A percentile compares a stretch with the other conserved stretches of the same genome.
phyloP scores from a whole-genome alignment of 371 early-diverging fungal genomes.

The Mortierella sp. region DNA sequence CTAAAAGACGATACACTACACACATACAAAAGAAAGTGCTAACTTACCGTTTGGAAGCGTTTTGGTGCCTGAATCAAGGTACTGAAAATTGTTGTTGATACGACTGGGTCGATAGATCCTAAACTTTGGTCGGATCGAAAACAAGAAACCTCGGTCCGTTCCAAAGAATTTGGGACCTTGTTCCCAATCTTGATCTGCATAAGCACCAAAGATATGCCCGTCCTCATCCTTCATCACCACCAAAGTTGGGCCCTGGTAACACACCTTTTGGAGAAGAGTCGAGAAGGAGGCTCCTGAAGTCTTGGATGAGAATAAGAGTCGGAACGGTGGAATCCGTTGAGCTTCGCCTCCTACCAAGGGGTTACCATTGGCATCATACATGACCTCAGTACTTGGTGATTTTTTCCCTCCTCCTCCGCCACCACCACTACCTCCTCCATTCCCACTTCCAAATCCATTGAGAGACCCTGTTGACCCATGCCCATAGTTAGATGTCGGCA shows the following conservation, averaged over 20 bases:
- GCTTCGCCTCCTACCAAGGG: neutral
- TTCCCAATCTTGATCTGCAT: conserved; percentile 69
- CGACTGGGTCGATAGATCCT: conserved; percentile 60
- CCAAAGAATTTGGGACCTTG: conserved; percentile 81
- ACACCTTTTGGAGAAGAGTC: conserved; percentile 54
- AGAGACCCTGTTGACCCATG: conserved; percentile 11
- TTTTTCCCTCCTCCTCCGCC: conserved; percentile 11
- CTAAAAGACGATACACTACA: neutral
- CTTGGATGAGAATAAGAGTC: conserved; percentile 67
- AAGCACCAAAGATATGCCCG: conserved; percentile 80
- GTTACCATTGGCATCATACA: neutral
- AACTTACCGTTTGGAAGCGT: conserved; percentile 84
- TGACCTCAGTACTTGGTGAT: neutral
- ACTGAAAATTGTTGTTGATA: conserved; percentile 83
- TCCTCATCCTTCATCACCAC: conserved; percentile 60
- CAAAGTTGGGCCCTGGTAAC: conserved; percentile 60
- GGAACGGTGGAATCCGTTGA: conserved; percentile 29
- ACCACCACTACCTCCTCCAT: conserved; percentile 12
- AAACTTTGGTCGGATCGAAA: conserved; percentile 58
- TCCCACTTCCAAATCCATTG: conserved; percentile 5
- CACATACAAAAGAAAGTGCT: neutral
- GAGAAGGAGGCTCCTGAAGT: conserved; percentile 73
- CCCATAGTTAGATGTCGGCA: conserved; percentile 32
- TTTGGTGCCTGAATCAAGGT: conserved; percentile 82
- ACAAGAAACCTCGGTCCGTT: conserved; percentile 70